Evolutionary conservation across 163 green algal genomes (phyloP).

Genomic region (Chlorella variabilis): DNA sequence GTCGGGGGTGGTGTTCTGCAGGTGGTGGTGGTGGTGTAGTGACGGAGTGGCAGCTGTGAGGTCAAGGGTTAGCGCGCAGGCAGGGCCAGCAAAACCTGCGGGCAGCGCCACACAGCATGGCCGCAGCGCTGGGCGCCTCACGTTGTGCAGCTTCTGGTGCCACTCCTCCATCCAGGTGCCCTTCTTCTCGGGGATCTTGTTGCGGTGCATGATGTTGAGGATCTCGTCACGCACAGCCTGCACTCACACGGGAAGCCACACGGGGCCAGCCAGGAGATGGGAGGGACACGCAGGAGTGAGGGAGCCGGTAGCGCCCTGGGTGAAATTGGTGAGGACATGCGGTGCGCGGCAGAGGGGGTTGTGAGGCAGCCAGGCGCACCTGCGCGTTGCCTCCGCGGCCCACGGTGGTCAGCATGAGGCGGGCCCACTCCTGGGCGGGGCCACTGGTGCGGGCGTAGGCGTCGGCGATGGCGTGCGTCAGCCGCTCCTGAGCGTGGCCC

Average conservation of each 20-base stretch:
- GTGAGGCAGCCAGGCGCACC: conserved; percentile 1
- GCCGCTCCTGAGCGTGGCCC: conserved; percentile 85
- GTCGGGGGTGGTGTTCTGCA: conserved; percentile 91
- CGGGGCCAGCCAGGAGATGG: not conserved
- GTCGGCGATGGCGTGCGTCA: conserved; percentile 81
- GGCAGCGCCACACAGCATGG: not conserved
- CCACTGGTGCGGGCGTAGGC: conserved; percentile 41
- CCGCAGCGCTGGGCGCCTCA: not conserved
- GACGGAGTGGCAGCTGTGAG: no score
- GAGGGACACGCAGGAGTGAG: not conserved
- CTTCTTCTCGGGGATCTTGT: conserved; percentile 89
- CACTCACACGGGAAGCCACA: not conserved
- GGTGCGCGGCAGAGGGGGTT: not conserved
- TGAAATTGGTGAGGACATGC: no score
- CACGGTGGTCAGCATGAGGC: conserved; percentile 84
- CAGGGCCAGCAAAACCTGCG: no score
- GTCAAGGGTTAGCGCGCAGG: no score
- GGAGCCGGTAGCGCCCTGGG: no score
- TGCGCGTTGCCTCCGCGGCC: conserved; percentile 93
- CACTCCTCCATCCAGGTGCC: conserved; percentile 87
- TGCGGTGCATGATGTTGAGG: conserved; percentile 97
- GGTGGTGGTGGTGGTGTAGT: not conserved
- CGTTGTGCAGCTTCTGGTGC: conserved; percentile 91
- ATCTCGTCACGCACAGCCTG: conserved; percentile 93
- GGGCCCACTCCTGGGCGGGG: conserved; percentile 80